A percentile compares a stretch with the other conserved stretches of the same genome.
These are phyloP conservation scores for Diplotaxis tenuifolia DNA, from an alignment of 345 rosid species.

Conservation along the genomic window DNA sequence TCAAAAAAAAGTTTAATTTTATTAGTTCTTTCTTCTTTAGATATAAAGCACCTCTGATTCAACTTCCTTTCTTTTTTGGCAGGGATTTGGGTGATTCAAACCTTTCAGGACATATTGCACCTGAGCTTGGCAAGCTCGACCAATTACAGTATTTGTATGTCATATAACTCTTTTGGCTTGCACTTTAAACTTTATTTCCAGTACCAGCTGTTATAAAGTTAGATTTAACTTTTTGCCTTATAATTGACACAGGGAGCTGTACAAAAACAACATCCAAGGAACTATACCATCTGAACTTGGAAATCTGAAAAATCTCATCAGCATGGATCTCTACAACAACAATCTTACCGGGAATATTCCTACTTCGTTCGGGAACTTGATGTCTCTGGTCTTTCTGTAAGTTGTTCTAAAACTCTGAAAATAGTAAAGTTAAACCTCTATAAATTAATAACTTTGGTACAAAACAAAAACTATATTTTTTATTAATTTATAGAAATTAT, in stretches of 20 bases:
- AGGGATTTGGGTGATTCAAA: slow-evolving; percentile 96
- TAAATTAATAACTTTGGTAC: no score
- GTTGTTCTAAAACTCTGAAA: slow-evolving; percentile 29
- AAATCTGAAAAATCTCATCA: slow-evolving; percentile 79
- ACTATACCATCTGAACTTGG: slow-evolving; percentile 79
- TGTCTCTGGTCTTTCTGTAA: slow-evolving; percentile 88
- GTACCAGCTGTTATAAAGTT: background rate
- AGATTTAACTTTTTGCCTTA: slow-evolving; percentile 9
- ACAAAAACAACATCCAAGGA: slow-evolving; percentile 85
- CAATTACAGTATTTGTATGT: slow-evolving; percentile 88
- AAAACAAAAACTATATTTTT: no score
- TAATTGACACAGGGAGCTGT: slow-evolving; percentile 62
- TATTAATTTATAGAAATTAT: no score
- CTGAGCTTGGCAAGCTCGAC: slow-evolving; percentile 84
- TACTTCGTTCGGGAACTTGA: slow-evolving; percentile 68
- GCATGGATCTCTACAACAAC: slow-evolving; percentile 95
- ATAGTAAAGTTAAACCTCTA: no score
- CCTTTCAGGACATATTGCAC: slow-evolving; percentile 79
- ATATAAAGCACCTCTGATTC: slow-evolving; percentile 1
- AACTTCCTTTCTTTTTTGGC: slow-evolving; percentile 14
- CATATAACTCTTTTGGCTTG: slow-evolving; percentile 17
- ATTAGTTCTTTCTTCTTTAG: background rate
- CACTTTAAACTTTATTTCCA: background rate
- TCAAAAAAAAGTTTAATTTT: background rate
- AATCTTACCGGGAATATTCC: slow-evolving; percentile 83